A percentile compares a stretch with the other conserved stretches of the same genome.
phyloP scores from a whole-genome alignment of 768 basidiomycete species.

The Amanita jacksonii region DNA sequence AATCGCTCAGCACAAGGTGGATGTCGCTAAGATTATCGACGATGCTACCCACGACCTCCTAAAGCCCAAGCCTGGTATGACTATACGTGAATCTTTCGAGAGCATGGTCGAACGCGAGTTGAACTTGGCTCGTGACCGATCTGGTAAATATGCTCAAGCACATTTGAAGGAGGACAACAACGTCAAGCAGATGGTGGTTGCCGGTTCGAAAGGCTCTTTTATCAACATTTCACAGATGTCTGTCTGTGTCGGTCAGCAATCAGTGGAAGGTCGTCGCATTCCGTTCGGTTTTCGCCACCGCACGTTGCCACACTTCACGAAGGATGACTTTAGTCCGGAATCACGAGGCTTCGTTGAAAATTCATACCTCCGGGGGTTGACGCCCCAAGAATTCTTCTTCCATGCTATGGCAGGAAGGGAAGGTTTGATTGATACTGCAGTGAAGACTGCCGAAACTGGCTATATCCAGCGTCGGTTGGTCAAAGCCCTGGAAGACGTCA shows the following conservation, averaged over 20 bases:
- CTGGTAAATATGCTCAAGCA: constrained; percentile 95
- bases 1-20: constrained; percentile 71
- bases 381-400: constrained; percentile 99
- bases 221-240: constrained; percentile 99
- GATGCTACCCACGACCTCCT: constrained; percentile 81
- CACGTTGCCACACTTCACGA: constrained; percentile 93
- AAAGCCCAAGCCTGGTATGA: constrained; percentile 94
- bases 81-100: constrained; percentile 97
- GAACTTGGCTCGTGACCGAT: constrained; percentile 90
- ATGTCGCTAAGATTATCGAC: constrained; percentile 71
- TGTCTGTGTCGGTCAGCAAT: constrained; percentile 97
- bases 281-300: constrained; percentile 98
- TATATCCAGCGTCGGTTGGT: constrained; percentile 98
- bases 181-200: constrained; percentile 99
- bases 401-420: constrained; percentile 99
- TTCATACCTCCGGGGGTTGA: constrained; percentile 91
- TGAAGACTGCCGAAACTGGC: constrained; percentile 99
- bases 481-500: constrained; percentile 95
- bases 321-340: constrained; percentile 98
- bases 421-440: constrained; percentile 97
- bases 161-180: constrained; percentile 98
- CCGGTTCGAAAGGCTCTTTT: constrained; percentile 97
- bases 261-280: constrained; percentile 95
- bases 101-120: constrained; percentile 84
- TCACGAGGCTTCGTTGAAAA: constrained; percentile 99